Conservation (phyloP, 129 eudicot species). For the Cynara cardunculus region DNA sequence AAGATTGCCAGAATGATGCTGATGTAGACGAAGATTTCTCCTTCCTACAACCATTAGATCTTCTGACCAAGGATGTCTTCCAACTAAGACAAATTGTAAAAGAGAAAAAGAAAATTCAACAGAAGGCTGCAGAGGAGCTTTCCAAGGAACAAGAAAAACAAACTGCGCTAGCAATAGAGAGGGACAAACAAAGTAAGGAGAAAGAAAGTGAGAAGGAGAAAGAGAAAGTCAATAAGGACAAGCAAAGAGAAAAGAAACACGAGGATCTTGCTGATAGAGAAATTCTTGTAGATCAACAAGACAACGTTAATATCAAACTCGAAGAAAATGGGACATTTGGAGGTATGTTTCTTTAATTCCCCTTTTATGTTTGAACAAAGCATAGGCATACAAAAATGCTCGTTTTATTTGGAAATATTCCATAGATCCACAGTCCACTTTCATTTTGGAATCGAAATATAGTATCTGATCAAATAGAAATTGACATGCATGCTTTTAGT, state of each 20-base stretch:
- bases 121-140: constrained; percentile 26
- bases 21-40: constrained; percentile 52
- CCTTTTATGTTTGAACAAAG: not conserved
- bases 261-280: not conserved
- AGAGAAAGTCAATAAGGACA: constrained; percentile 16
- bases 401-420: not conserved
- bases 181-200: constrained; percentile 25
- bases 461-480: not conserved
- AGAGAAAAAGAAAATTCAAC: constrained; percentile 32
- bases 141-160: constrained; percentile 25
- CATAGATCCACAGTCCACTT: not conserved
- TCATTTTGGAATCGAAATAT: not conserved
- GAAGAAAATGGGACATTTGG: constrained; percentile 25
- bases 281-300: constrained; percentile 5
- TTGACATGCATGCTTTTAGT: not conserved
- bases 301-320: constrained; percentile 13
- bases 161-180: constrained; percentile 8
- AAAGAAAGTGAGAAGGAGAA: constrained; percentile 24
- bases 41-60: constrained; percentile 51
- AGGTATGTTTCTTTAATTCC: constrained; percentile 27
- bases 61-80: constrained; percentile 51
- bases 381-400: not conserved
- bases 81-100: constrained; percentile 38
- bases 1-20: constrained; percentile 38
- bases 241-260: constrained; percentile 16